Evolutionary conservation across 2,329 filamentous ascomycete species (phyloP).

Genomic region (Botrytis aclada): DNA sequence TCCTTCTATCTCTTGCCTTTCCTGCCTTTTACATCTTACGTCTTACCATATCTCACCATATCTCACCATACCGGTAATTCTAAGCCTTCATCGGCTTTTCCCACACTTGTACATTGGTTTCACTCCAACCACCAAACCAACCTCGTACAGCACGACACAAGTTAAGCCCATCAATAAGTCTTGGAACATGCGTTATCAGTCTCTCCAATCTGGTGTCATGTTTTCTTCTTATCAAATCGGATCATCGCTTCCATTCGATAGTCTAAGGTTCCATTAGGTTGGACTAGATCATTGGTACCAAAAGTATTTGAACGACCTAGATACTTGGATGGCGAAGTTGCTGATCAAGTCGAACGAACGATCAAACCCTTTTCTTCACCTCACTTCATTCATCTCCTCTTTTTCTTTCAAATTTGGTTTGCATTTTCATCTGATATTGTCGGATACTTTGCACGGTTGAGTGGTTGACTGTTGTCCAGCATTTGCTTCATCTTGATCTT

Average conservation of each 20-base stretch:
- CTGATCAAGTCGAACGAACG: not conserved
- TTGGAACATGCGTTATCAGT: slow-evolving; percentile 9
- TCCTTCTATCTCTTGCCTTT: not conserved
- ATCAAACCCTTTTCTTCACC: slow-evolving; percentile 3
- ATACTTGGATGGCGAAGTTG: slow-evolving; percentile 11
- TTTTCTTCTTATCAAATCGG: not conserved
- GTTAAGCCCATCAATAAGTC: not conserved
- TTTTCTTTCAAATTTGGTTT: not conserved
- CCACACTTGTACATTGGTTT: not conserved
- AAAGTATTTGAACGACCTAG: not conserved
- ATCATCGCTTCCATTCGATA: not conserved
- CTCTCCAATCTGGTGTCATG: not conserved
- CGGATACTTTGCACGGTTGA: not conserved
- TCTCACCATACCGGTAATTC: not conserved
- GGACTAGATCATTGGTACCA: not conserved
- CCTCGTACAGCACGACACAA: slow-evolving; percentile 6
- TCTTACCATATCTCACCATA: not conserved
- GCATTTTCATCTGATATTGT: not conserved
- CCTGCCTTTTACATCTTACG: too few species aligned
- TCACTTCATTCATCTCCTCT: slow-evolving; percentile 1
- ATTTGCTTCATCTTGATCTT: not conserved
- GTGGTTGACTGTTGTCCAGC: not conserved
- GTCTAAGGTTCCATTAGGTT: not conserved
- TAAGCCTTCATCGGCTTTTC: not conserved
- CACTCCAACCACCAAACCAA: not conserved